A percentile compares a stretch with the other conserved stretches of the same genome.
Evolutionary conservation across 2,329 filamentous ascomycete genomes (phyloP).

Genomic region (Fusarium sp.): DNA sequence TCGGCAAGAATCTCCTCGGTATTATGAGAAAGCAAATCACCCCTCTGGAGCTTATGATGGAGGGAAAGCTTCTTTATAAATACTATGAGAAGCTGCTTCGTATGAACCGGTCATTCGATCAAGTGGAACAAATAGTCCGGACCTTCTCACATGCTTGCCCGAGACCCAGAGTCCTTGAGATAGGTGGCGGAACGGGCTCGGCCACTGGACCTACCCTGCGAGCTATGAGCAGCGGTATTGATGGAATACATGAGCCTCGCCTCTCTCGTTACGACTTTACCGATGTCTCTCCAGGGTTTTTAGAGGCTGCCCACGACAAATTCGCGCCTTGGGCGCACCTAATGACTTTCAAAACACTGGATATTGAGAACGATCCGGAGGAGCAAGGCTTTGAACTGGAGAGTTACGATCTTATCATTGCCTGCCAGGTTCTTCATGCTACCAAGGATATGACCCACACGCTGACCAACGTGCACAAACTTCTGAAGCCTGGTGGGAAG

Average conservation of each 20-base stretch:
- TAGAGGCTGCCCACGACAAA: constrained; percentile 15
- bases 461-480: constrained; percentile 1
- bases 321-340: background rate
- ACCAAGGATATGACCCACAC: constrained; percentile 15
- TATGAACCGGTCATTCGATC: no score
- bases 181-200: constrained; percentile 1
- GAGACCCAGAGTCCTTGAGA: background rate
- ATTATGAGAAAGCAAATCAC: no score
- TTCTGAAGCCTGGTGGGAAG: constrained; percentile 17
- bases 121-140: no score
- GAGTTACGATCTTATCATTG: constrained; percentile 14
- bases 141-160: background rate
- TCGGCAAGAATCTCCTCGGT: no score
- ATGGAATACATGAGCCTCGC: background rate
- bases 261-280: constrained; percentile 12
- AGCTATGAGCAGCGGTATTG: background rate
- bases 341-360: constrained; percentile 16
- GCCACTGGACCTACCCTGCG: constrained; percentile 6
- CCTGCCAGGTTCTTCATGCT: constrained; percentile 12
- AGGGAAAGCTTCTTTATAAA: no score
- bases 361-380: background rate
- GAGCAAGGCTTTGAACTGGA: constrained; percentile 14
- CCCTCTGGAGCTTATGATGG: no score
- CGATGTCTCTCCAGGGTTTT: constrained; percentile 11
- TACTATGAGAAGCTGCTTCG: no score